A percentile compares a stretch with the other conserved stretches of the same genome.
Conservation (phyloP, 805 yeast species). For the Metschnikowia rubicola region DNA sequence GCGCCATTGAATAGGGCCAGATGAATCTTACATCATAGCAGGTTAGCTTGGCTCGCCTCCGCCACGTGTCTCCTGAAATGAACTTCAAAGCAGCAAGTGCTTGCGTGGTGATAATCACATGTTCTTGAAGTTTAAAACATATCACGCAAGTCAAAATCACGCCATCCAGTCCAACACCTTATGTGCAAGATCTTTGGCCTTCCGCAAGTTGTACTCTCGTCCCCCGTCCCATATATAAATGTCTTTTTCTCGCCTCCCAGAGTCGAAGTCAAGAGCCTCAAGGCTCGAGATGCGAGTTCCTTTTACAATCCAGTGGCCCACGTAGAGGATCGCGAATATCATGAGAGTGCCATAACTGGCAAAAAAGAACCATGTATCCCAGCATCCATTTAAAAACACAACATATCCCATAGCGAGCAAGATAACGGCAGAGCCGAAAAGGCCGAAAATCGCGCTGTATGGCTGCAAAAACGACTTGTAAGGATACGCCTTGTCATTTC, state of each 20-base stretch:
- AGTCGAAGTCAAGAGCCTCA: conserved; percentile 75
- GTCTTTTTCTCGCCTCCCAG: conserved; percentile 83
- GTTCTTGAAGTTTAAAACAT: too few species aligned
- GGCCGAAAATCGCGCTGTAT: conserved; percentile 59
- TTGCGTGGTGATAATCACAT: too few species aligned
- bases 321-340: conserved; percentile 48
- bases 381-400: conserved; percentile 52
- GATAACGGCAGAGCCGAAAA: conserved; percentile 49
- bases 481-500: conserved; percentile 65
- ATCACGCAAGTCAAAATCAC: conserved; percentile 6
- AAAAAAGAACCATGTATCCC: conserved; percentile 62
- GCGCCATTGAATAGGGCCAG: too few species aligned
- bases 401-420: conserved; percentile 59
- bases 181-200: conserved; percentile 30
- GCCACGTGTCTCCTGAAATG: too few species aligned
- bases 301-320: conserved; percentile 54
- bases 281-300: conserved; percentile 65
- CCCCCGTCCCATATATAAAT: conserved; percentile 80
- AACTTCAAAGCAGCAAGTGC: too few species aligned
- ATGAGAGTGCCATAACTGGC: conserved; percentile 63
- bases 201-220: conserved; percentile 35
- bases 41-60: too few species aligned
- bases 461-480: conserved; percentile 71
- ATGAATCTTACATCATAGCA: too few species aligned
- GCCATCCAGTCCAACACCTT: conserved; percentile 36